Evolutionary conservation across 495 filamentous ascomycete genomes (phyloP).

Genomic region (Extremus antarcticus): DNA sequence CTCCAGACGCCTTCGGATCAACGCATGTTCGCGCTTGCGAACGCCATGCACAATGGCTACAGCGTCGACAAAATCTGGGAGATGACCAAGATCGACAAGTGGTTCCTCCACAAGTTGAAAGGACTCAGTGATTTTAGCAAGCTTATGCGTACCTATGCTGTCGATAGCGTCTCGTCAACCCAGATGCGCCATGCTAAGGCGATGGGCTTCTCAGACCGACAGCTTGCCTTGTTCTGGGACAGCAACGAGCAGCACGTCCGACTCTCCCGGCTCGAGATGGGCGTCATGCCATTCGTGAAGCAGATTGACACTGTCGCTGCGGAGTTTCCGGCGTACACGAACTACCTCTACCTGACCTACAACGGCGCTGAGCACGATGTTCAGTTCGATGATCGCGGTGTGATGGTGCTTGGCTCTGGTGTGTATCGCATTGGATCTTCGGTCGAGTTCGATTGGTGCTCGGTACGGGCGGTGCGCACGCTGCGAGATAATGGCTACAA

Average conservation of each 20-base stretch:
- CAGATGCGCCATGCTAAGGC: slow-evolving; percentile 77
- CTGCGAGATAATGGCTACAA: slow-evolving; percentile 79
- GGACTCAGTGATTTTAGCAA: slow-evolving; percentile 81
- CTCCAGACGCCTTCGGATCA: slow-evolving; percentile 96
- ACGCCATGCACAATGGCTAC: slow-evolving; percentile 91
- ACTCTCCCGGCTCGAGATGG: slow-evolving; percentile 66
- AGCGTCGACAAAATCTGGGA: slow-evolving; percentile 94
- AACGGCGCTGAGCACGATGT: slow-evolving; percentile 84
- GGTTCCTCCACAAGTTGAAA: slow-evolving; percentile 88
- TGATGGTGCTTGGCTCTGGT: slow-evolving; percentile 94
- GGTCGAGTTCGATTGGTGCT: slow-evolving; percentile 99
- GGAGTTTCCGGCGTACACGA: slow-evolving; percentile 89
- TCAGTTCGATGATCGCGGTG: slow-evolving; percentile 72
- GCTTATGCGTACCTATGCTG: slow-evolving; percentile 56
- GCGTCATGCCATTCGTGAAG: slow-evolving; percentile 82
- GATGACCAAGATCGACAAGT: slow-evolving; percentile 94
- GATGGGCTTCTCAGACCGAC: slow-evolving; percentile 85
- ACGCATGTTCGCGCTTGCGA: slow-evolving; percentile 92
- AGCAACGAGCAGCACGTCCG: slow-evolving; percentile 86
- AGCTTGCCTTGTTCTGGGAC: slow-evolving; percentile 86
- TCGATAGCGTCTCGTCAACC: slow-evolving; percentile 50
- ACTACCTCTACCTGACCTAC: slow-evolving; percentile 95
- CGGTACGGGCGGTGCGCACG: slow-evolving; percentile 90
- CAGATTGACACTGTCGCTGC: slow-evolving; percentile 98
- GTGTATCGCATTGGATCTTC: slow-evolving; percentile 97